These are phyloP conservation scores for Sorghum bicolor DNA, from an alignment of 176 grass and related monocot species.

Conservation along the genomic window DNA sequence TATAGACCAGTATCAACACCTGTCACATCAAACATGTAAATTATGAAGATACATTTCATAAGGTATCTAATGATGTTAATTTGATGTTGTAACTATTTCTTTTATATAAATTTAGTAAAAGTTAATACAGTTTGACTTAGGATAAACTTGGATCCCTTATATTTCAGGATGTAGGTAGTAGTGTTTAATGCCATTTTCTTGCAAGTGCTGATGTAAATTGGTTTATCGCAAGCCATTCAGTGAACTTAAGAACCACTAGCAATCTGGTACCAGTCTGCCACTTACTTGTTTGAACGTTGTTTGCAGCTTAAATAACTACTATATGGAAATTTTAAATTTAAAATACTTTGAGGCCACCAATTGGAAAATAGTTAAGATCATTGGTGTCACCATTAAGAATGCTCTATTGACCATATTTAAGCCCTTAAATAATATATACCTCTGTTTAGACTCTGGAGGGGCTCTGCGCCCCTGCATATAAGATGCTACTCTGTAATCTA, in stretches of 20 bases:
- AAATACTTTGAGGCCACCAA: neutral
- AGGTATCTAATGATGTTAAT: too few species aligned
- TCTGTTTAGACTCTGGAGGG: neutral
- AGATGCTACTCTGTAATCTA: conserved; percentile 5
- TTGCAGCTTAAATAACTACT: neutral
- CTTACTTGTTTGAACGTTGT: neutral
- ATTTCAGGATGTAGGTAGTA: neutral
- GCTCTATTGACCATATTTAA: neutral
- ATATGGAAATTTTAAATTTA: neutral
- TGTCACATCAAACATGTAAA: neutral
- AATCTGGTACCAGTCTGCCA: neutral
- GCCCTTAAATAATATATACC: neutral
- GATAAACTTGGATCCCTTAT: neutral
- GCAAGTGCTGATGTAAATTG: neutral
- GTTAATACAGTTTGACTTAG: neutral
- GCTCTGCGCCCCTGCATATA: neutral
- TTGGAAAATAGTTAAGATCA: neutral
- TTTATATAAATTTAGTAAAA: neutral
- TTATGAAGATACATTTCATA: too few species aligned
- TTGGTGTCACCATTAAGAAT: neutral
- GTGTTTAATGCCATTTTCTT: neutral
- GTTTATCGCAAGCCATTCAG: neutral
- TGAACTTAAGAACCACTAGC: neutral
- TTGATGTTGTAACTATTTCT: neutral
- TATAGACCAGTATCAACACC: too few species aligned